Percentiles rank a stretch among this genome's conserved stretches.
These are phyloP conservation scores for Macrolepiota albuminosa DNA, from an alignment of 768 basidiomycete genomes.

Conservation along the genomic window DNA sequence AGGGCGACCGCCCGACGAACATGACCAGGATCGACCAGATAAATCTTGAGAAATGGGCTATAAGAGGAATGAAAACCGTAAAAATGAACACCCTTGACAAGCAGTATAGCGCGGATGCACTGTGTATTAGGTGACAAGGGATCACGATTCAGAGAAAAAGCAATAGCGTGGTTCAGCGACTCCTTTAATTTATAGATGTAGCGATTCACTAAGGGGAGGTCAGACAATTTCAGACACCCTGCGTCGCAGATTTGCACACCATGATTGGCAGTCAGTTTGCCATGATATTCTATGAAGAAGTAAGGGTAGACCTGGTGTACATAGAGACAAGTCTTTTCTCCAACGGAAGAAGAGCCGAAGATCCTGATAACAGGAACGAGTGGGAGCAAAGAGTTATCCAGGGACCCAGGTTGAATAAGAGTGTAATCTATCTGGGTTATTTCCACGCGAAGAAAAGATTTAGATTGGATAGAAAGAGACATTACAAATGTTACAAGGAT, in stretches of 20 bases:
- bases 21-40: conserved; percentile 64
- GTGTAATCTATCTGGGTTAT: conserved; percentile 63
- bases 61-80: conserved; percentile 90
- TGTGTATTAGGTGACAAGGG: conserved; percentile 53
- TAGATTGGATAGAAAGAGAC: not conserved
- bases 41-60: conserved; percentile 85
- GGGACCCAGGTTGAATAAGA: conserved; percentile 49
- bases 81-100: conserved; percentile 94
- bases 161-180: conserved; percentile 84
- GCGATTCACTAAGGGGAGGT: conserved; percentile 51
- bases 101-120: conserved; percentile 68
- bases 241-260: conserved; percentile 36
- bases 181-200: conserved; percentile 66
- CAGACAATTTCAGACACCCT: conserved; percentile 2
- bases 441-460: conserved; percentile 29
- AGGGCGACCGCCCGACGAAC: conserved; percentile 70
- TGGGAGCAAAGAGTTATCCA: conserved; percentile 60
- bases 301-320: conserved; percentile 95
- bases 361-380: conserved; percentile 81
- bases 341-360: conserved; percentile 75
- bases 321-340: conserved; percentile 80
- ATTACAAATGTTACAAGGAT: not conserved
- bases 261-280: conserved; percentile 53
- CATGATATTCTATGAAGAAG: conserved; percentile 81
- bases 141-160: conserved; percentile 72